phyloP scores from a whole-genome alignment of 2,329 filamentous ascomycete species.

The Diaporthe vexans region DNA sequence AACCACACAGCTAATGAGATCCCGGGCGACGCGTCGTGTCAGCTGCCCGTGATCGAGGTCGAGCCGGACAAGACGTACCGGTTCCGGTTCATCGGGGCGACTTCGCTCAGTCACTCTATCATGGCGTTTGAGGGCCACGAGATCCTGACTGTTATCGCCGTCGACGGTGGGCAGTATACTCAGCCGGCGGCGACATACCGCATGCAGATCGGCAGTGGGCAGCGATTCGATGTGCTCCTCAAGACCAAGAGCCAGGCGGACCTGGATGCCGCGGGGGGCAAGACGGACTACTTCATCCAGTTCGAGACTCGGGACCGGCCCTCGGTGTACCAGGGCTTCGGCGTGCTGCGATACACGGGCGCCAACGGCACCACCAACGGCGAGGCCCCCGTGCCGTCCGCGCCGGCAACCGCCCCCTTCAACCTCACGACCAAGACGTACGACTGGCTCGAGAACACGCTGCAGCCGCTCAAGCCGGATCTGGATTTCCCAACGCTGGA shows the following conservation, averaged over 20 bases:
- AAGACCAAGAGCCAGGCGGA: constrained; percentile 64
- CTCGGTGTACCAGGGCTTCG: constrained; percentile 60
- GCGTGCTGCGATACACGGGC: constrained; percentile 59
- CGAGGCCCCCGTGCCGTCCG: constrained; percentile 37
- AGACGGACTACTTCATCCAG: constrained; percentile 59
- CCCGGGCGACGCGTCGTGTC: constrained; percentile 53
- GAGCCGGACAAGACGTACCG: constrained; percentile 73
- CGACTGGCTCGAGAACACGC: constrained; percentile 62
- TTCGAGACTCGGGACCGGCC: constrained; percentile 64
- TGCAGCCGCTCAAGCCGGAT: constrained; percentile 53
- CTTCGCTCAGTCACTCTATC: constrained; percentile 66
- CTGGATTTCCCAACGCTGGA: constrained; percentile 54
- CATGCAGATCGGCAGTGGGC: constrained; percentile 70
- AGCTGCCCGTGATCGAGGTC: constrained; percentile 68
- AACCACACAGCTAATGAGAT: constrained; percentile 47
- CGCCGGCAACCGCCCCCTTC: constrained; percentile 51
- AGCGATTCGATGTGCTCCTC: constrained; percentile 72
- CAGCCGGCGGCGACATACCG: constrained; percentile 60
- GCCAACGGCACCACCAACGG: constrained; percentile 41
- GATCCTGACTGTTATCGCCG: constrained; percentile 70
- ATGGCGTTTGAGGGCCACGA: constrained; percentile 70
- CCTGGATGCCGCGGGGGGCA: constrained; percentile 52
- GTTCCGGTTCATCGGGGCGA: constrained; percentile 70
- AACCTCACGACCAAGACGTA: constrained; percentile 51
- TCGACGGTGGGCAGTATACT: constrained; percentile 70